These are phyloP conservation scores for Miamiensis avidus DNA, from an alignment of 169 alveolate genomes.

Conservation along the genomic window DNA sequence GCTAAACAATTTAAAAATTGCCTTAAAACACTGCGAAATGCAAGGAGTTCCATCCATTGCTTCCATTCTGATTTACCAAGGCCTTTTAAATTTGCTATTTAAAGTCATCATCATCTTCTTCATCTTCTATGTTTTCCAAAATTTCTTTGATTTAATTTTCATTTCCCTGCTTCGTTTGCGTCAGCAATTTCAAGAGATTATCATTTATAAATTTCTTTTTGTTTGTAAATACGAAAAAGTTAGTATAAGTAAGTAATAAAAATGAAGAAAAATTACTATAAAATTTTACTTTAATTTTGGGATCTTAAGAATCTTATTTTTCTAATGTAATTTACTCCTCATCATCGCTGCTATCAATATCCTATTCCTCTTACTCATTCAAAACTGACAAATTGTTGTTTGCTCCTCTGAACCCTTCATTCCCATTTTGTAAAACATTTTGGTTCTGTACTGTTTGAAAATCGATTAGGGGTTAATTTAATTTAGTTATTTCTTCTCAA, in stretches of 20 bases:
- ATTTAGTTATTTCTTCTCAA: too few relatives aligned
- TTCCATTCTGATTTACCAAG: slow-evolving; percentile 8
- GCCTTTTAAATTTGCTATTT: slow-evolving; percentile 7
- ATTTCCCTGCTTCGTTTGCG: slow-evolving; percentile 1
- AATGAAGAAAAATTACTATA: too few relatives aligned
- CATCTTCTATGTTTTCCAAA: slow-evolving; percentile 10
- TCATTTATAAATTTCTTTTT: slow-evolving; percentile 17
- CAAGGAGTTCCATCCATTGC: slow-evolving; percentile 41
- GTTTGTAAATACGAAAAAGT: slow-evolving; percentile 8
- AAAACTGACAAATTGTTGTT: background rate
- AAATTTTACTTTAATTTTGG: too few relatives aligned
- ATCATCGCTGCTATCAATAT: background rate
- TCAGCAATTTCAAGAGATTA: background rate
- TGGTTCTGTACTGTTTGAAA: background rate
- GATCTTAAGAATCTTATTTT: too few relatives aligned
- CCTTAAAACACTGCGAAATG: slow-evolving; percentile 38
- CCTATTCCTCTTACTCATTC: background rate
- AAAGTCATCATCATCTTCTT: slow-evolving; percentile 8
- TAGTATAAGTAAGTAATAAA: too few relatives aligned
- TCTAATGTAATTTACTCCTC: too few relatives aligned
- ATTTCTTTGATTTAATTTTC: slow-evolving; percentile 6
- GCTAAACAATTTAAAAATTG: slow-evolving; percentile 6
- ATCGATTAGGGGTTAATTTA: too few relatives aligned
- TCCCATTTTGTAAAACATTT: background rate
- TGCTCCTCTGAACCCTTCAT: background rate